phyloP scores from a whole-genome alignment of 257 asterid species.

The Scutellaria barbata region DNA sequence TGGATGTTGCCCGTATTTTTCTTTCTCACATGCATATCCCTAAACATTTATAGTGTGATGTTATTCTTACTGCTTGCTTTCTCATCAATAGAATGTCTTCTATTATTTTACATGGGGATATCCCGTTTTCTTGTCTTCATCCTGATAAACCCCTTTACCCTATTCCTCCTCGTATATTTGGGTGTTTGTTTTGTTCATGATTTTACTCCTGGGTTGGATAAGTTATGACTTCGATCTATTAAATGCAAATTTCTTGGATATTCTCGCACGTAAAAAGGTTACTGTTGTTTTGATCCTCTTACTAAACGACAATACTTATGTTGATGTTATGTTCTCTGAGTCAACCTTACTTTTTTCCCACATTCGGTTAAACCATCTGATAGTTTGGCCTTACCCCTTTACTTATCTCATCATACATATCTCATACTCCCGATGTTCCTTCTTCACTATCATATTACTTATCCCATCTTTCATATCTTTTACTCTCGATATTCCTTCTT shows the following conservation, averaged over 20 bases:
- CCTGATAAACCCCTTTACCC: neutral
- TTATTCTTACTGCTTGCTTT: neutral
- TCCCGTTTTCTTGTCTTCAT: neutral
- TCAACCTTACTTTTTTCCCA: too few relatives aligned
- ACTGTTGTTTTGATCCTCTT: too few relatives aligned
- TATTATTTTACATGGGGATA: neutral
- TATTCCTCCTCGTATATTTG: neutral
- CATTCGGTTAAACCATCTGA: too few relatives aligned
- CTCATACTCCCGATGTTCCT: too few relatives aligned
- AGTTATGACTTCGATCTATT: neutral
- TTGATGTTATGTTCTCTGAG: too few relatives aligned
- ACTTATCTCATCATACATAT: too few relatives aligned
- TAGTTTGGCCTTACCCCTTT: too few relatives aligned
- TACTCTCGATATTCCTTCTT: too few relatives aligned
- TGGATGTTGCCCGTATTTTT: neutral
- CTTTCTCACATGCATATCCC: conserved; percentile 1
- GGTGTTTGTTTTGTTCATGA: conserved; percentile 5
- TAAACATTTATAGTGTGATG: neutral
- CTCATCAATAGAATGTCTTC: neutral
- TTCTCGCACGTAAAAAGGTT: neutral
- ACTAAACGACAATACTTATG: neutral
- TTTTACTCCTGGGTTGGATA: neutral
- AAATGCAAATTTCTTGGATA: neutral
- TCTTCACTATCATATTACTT: too few relatives aligned
- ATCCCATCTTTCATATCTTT: too few relatives aligned